Evolutionary conservation across 192 early-diverging fungal genomes (phyloP).

Genomic region (Phycomyces nitens): DNA sequence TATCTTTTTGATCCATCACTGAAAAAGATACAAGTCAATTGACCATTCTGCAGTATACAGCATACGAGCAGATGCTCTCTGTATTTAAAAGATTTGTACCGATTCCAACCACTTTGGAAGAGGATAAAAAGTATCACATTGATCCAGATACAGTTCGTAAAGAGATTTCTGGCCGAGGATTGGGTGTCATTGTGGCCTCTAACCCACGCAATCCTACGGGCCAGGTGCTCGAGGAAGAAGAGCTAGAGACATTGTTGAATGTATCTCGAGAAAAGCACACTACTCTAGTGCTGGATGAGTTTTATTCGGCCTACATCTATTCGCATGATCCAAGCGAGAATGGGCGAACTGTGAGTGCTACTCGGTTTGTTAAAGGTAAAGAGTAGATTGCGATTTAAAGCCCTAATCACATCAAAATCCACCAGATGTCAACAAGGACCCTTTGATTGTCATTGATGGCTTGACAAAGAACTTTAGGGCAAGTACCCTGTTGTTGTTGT

Average conservation of each 20-base stretch:
- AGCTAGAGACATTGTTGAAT: slow-evolving; percentile 35
- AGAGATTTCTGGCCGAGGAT: slow-evolving; percentile 45
- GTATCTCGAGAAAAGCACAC: slow-evolving; percentile 40
- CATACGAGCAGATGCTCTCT: slow-evolving; percentile 43
- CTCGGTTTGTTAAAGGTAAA: slow-evolving; percentile 39
- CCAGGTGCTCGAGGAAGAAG: slow-evolving; percentile 43
- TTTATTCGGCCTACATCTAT: slow-evolving; percentile 56
- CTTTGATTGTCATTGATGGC: slow-evolving; percentile 46
- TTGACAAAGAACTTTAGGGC: slow-evolving; percentile 49
- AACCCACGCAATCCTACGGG: slow-evolving; percentile 57
- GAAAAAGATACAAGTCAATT: slow-evolving; percentile 2
- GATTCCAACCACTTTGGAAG: slow-evolving; percentile 50
- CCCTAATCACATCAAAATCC: not conserved
- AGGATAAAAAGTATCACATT: slow-evolving; percentile 44
- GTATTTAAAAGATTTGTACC: slow-evolving; percentile 52
- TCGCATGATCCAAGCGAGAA: slow-evolving; percentile 28
- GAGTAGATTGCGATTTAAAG: not conserved
- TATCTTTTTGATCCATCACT: no score
- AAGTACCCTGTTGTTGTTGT: not conserved
- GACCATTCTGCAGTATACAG: slow-evolving; percentile 21
- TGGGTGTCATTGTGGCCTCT: slow-evolving; percentile 45
- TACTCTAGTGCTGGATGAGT: slow-evolving; percentile 52
- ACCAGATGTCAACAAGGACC: slow-evolving; percentile 45
- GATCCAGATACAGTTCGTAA: slow-evolving; percentile 37
- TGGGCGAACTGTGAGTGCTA: slow-evolving; percentile 42